Evolutionary conservation across 768 basidiomycete species (phyloP).

Genomic region (Psilocybe subaeruginosa): DNA sequence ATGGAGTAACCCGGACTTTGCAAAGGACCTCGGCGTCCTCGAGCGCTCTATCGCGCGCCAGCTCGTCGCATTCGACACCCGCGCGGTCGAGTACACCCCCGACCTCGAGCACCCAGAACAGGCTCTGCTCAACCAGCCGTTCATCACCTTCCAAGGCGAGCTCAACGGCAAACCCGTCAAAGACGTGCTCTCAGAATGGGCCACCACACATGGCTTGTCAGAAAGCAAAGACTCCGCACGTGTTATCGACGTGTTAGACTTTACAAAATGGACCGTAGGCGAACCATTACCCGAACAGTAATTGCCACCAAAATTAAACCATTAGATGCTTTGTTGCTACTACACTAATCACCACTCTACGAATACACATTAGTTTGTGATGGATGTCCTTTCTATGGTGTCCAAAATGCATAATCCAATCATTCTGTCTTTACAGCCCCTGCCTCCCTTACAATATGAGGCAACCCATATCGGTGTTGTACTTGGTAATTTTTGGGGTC

Average conservation of each 20-base stretch:
- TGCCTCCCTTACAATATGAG: slow-evolving; percentile 36
- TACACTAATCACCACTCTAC: background rate
- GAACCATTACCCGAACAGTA: slow-evolving; percentile 27
- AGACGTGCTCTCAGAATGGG: slow-evolving; percentile 58
- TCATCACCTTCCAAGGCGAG: slow-evolving; percentile 73
- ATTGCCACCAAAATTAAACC: background rate
- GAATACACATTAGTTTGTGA: background rate
- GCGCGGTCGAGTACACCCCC: slow-evolving; percentile 40
- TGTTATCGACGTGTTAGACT: slow-evolving; percentile 53
- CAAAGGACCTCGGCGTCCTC: slow-evolving; percentile 59
- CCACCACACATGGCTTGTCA: slow-evolving; percentile 46
- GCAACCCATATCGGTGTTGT: slow-evolving; percentile 46
- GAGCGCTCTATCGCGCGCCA: slow-evolving; percentile 83
- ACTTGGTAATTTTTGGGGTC: slow-evolving; percentile 52
- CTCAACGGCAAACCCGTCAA: slow-evolving; percentile 41
- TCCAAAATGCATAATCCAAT: too few relatives aligned
- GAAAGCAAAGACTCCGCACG: slow-evolving; percentile 31
- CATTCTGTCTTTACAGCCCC: background rate
- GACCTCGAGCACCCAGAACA: slow-evolving; percentile 37
- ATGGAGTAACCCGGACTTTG: slow-evolving; percentile 50
- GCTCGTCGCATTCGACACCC: slow-evolving; percentile 81
- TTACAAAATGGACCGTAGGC: slow-evolving; percentile 69
- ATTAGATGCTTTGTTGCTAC: background rate
- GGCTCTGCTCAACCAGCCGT: slow-evolving; percentile 72
- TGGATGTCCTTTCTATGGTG: background rate